Evolutionary conservation across 2,329 filamentous ascomycete species (phyloP).

Genomic region (Penicillium palitans): DNA sequence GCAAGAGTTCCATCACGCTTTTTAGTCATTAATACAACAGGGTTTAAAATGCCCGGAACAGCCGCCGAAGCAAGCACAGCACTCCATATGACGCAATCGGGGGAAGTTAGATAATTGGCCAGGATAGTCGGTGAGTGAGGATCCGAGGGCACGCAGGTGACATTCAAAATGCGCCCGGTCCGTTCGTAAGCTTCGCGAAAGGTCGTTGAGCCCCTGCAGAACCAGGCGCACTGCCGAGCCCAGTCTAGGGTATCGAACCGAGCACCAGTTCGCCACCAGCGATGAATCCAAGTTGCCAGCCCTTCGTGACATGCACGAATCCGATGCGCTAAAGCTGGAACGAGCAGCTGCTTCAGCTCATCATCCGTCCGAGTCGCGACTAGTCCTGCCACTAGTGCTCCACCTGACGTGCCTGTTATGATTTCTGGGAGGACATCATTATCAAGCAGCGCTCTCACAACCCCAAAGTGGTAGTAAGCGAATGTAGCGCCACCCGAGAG

Average conservation of each 20-base stretch:
- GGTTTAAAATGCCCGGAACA: conserved; percentile 93
- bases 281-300: conserved; percentile 70
- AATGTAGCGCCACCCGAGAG: conserved; percentile 92
- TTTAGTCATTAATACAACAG: conserved; percentile 90
- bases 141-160: conserved; percentile 92
- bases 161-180: conserved; percentile 91
- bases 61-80: conserved; percentile 92
- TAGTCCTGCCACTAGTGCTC: conserved; percentile 82
- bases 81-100: conserved; percentile 98
- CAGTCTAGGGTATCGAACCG: conserved; percentile 92
- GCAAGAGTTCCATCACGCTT: conserved; percentile 71
- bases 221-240: conserved; percentile 85
- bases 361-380: conserved; percentile 88
- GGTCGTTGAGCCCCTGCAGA: conserved; percentile 84
- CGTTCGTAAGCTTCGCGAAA: conserved; percentile 93
- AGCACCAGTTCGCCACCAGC: conserved; percentile 92
- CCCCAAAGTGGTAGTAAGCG: conserved; percentile 94
- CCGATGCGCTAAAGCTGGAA: conserved; percentile 79
- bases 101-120: conserved; percentile 91
- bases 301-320: conserved; percentile 85
- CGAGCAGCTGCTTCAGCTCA: conserved; percentile 79
- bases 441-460: conserved; percentile 85
- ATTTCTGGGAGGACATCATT: conserved; percentile 84
- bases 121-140: conserved; percentile 90
- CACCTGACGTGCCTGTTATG: conserved; percentile 94